A percentile compares a stretch with the other conserved stretches of the same genome.
phyloP scores from a whole-genome alignment of 441 rosid genomes.

The Erodium chrysanthum region DNA sequence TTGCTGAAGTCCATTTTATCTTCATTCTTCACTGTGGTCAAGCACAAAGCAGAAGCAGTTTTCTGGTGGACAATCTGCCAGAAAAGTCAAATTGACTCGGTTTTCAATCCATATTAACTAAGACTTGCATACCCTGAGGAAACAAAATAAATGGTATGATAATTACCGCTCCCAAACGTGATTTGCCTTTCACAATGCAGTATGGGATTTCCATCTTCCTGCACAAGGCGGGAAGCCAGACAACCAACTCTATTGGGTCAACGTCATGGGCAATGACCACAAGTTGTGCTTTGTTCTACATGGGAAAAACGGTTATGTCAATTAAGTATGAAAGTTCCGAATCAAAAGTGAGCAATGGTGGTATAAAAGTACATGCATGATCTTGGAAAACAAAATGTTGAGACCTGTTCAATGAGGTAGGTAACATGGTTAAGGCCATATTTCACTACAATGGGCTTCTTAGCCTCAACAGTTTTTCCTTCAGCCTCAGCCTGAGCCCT shows the following conservation, averaged over 20 bases:
- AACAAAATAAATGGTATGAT: no score
- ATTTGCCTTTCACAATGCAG: constrained; percentile 85
- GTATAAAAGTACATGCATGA: background rate
- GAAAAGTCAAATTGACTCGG: background rate
- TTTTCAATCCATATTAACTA: background rate
- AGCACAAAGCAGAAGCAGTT: constrained; percentile 65
- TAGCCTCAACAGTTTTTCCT: constrained; percentile 22
- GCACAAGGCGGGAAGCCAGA: constrained; percentile 85
- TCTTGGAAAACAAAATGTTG: background rate
- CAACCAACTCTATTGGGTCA: constrained; percentile 86
- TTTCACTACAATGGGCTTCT: constrained; percentile 28
- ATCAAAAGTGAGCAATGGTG: background rate
- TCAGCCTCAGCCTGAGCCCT: constrained; percentile 26
- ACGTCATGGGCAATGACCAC: constrained; percentile 91
- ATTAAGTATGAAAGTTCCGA: background rate
- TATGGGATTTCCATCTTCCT: constrained; percentile 94
- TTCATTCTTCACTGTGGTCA: constrained; percentile 64
- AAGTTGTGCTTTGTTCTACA: constrained; percentile 81
- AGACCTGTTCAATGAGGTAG: constrained; percentile 26
- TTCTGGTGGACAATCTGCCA: constrained; percentile 75
- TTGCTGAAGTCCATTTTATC: constrained; percentile 76
- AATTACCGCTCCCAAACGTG: constrained; percentile 73
- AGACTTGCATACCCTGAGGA: no score
- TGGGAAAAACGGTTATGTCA: background rate
- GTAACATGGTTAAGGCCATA: constrained; percentile 26